Evolutionary conservation across 1,139 yeast genomes (phyloP), one percentile per base, ranked within the genome.

Genomic region (Suhomyces terraborum): DNA sequence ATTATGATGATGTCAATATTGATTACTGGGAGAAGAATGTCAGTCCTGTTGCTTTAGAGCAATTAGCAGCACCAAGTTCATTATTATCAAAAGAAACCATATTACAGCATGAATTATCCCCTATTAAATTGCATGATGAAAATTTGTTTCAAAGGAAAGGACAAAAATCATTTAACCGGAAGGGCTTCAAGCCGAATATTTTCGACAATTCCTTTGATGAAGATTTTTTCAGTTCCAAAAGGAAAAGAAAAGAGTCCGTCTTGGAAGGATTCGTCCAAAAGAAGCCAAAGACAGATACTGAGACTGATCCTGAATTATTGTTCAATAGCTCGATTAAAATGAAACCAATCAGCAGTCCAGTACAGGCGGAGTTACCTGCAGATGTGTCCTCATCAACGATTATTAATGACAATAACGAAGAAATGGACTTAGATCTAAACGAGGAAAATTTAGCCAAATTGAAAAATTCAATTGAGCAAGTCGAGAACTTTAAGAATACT

Each of bases 1-100:
- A 68, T 29, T 69, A 69, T 42, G 69, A 60, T 7, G 75, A 66
- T 38, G 54, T 53, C 3, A 64, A 69, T 43, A 35, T 69, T 7
- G 56, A 54, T 4, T 53, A 47, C 32, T 49, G 64, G 38, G 71
- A 66, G 35, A 46, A 43, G 19, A 51, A 57, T 40, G 42, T 55
- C 2, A 41, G 40, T 17, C 46, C 46, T 4, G 38, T 34, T 16
- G 17, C 23, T 4, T 13, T 42, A 10, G 43, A 45, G 13, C 18
- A 27, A 18, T 31, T 36, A 12, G 31, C 12, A 10, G 18, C 16
- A 9, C 18, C 32, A 20, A 13, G 6, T 19, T 6, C 4, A 5
- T 9, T 18, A 4, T 6, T 9, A 5, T 9, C 24, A n/a, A 10
- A n/a, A 6, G 12, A 30, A 2, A 4, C 13, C 5, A 12, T 6